Evolutionary conservation across 345 rosid species (phyloP).

Genomic region (Eucalyptus sp.): DNA sequence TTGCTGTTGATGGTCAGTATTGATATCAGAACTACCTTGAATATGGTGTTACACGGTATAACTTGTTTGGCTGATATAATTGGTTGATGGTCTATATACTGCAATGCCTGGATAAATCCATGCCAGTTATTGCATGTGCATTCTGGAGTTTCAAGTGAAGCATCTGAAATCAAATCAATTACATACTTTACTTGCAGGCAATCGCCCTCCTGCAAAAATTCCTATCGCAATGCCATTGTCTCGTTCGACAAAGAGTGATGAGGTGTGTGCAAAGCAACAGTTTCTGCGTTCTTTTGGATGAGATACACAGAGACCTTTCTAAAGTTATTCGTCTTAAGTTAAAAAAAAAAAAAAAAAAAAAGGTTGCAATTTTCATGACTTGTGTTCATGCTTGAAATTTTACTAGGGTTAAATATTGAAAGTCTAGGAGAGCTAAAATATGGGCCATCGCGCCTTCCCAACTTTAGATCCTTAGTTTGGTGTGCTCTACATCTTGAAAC

Average conservation of each 20-base stretch:
- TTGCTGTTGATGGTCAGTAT: conserved; percentile 37
- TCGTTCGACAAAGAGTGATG: conserved; percentile 41
- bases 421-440: background rate
- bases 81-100: background rate
- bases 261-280: conserved; percentile 23
- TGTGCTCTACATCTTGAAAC: background rate
- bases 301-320: background rate
- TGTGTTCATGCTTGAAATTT: background rate
- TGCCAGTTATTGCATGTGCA: background rate
- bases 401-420: background rate
- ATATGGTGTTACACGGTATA: background rate
- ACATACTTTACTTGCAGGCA: conserved; percentile 32
- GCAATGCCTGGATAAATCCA: background rate
- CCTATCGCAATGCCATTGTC: conserved; percentile 73
- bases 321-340: background rate
- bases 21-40: background rate
- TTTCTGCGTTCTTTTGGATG: background rate
- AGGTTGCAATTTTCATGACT: background rate
- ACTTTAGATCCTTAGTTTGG: background rate
- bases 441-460: background rate
- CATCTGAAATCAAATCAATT: background rate
- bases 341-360: background rate
- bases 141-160: background rate
- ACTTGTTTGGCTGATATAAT: background rate
- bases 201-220: conserved; percentile 83